Conservation (phyloP, 2,329 filamentous ascomycete genomes). For the Fusarium clavum region DNA sequence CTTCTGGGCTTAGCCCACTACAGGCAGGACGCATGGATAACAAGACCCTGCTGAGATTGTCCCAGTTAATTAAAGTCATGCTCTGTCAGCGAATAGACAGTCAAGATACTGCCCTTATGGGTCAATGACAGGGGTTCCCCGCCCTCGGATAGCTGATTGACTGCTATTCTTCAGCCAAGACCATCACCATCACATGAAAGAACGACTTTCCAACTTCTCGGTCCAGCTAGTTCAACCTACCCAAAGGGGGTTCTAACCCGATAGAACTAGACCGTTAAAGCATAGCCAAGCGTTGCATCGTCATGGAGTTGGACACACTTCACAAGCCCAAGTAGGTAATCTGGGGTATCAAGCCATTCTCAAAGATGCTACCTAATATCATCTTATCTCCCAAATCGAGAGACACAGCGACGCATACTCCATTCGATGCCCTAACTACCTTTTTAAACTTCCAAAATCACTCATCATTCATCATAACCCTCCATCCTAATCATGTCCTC, state of each 20-base stretch:
- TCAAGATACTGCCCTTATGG: not conserved
- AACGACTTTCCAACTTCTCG: not conserved
- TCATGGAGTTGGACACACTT: not conserved
- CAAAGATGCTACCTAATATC: slow-evolving; percentile 33
- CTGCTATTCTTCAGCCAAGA: slow-evolving; percentile 8
- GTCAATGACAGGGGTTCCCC: slow-evolving; percentile 35
- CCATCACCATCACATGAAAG: slow-evolving; percentile 29
- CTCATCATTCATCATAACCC: slow-evolving; percentile 34
- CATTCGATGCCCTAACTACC: slow-evolving; percentile 31
- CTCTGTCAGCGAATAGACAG: slow-evolving; percentile 15
- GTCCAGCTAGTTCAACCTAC: slow-evolving; percentile 9
- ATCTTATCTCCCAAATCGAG: slow-evolving; percentile 8
- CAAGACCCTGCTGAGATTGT: slow-evolving; percentile 25
- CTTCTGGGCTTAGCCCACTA: slow-evolving; percentile 18
- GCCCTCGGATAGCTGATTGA: slow-evolving; percentile 22
- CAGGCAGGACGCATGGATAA: not conserved
- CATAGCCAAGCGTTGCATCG: not conserved
- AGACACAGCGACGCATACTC: slow-evolving; percentile 27
- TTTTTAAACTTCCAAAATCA: slow-evolving; percentile 30
- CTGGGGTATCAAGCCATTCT: slow-evolving; percentile 41
- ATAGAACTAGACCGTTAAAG: not conserved
- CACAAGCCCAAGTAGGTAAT: not conserved
- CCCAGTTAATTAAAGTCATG: slow-evolving; percentile 38
- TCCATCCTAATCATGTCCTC: slow-evolving; percentile 16
- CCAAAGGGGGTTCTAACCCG: slow-evolving; percentile 5